Percentiles rank a stretch among this genome's conserved stretches.
Conservation (phyloP, 1,284 basidiomycete genomes). For the Cryptococcus sp. region DNA sequence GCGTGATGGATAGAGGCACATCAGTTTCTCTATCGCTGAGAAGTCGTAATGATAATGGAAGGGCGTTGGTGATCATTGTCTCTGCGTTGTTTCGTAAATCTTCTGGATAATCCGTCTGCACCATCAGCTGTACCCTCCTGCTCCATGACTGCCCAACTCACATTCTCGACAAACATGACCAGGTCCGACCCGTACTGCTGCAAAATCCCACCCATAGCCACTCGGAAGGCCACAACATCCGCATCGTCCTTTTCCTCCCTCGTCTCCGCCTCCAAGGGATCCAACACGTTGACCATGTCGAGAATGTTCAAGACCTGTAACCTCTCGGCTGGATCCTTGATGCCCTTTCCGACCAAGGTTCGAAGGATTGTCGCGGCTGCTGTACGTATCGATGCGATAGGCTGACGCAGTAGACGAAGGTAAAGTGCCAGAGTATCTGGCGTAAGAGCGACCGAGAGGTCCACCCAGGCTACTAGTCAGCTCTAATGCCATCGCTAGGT, state of each 20-base stretch:
- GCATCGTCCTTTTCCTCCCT: constrained; percentile 61
- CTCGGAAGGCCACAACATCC: constrained; percentile 79
- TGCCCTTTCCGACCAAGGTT: constrained; percentile 82
- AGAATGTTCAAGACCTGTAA: constrained; percentile 85
- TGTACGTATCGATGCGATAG: constrained; percentile 66
- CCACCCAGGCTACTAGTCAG: constrained; percentile 78
- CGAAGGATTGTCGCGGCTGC: constrained; percentile 74
- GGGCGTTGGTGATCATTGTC: constrained; percentile 60
- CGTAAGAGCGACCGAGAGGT: constrained; percentile 92
- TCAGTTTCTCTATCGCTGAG: constrained; percentile 84
- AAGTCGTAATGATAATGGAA: constrained; percentile 82
- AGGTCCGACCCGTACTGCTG: constrained; percentile 81
- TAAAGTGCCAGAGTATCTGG: constrained; percentile 80
- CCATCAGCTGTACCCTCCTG: constrained; percentile 4
- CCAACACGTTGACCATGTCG: constrained; percentile 72
- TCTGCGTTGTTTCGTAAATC: constrained; percentile 66
- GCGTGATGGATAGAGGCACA: constrained; percentile 75
- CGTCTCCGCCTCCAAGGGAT: constrained; percentile 71
- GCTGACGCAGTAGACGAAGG: constrained; percentile 79
- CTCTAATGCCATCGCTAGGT: background rate
- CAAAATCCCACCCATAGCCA: constrained; percentile 78
- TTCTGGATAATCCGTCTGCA: constrained; percentile 37
- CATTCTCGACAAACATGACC: constrained; percentile 73
- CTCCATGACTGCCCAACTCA: constrained; percentile 40
- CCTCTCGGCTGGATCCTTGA: constrained; percentile 88